phyloP scores from a whole-genome alignment of 805 yeast genomes.

The Barnettozyma salicaria region DNA sequence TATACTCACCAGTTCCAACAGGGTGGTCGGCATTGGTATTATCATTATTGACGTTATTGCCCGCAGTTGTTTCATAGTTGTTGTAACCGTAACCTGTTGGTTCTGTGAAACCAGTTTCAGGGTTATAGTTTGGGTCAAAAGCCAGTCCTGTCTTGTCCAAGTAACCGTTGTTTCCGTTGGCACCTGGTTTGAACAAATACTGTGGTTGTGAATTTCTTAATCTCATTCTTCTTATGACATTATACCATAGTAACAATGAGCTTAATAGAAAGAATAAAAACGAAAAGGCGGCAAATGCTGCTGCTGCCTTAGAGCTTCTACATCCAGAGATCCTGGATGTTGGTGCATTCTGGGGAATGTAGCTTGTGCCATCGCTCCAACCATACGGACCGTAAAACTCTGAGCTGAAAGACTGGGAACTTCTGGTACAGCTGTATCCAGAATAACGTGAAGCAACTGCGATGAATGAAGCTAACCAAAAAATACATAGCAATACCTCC shows the following conservation, averaged over 20 bases:
- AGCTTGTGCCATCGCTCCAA: slow-evolving; percentile 14
- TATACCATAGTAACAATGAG: slow-evolving; percentile 22
- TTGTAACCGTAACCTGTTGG: slow-evolving; percentile 1
- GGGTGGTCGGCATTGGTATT: background rate
- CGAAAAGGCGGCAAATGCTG: slow-evolving; percentile 29
- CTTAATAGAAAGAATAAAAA: slow-evolving; percentile 26
- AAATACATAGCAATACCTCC: slow-evolving; percentile 25
- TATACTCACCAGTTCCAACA: slow-evolving; percentile 1
- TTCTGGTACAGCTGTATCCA: slow-evolving; percentile 23
- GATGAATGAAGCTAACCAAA: slow-evolving; percentile 33
- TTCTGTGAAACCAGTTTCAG: slow-evolving; percentile 1
- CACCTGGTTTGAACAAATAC: slow-evolving; percentile 8
- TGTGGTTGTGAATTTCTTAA: background rate
- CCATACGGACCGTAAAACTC: slow-evolving; percentile 15
- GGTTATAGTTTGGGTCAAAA: slow-evolving; percentile 2
- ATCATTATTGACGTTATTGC: slow-evolving; percentile 1
- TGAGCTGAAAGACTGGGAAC: slow-evolving; percentile 7
- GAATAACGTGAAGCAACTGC: slow-evolving; percentile 30
- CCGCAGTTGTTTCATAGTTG: slow-evolving; percentile 2
- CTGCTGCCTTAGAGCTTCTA: slow-evolving; percentile 27
- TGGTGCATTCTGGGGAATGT: slow-evolving; percentile 14
- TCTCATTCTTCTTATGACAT: slow-evolving; percentile 24
- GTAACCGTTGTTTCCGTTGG: slow-evolving; percentile 1
- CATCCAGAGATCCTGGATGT: slow-evolving; percentile 21
- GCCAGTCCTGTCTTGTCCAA: slow-evolving; percentile 11